Percentiles rank a stretch among this genome's conserved stretches.
Evolutionary conservation across 2,329 filamentous ascomycete genomes (phyloP).

Genomic region (Cercospora sesami): DNA sequence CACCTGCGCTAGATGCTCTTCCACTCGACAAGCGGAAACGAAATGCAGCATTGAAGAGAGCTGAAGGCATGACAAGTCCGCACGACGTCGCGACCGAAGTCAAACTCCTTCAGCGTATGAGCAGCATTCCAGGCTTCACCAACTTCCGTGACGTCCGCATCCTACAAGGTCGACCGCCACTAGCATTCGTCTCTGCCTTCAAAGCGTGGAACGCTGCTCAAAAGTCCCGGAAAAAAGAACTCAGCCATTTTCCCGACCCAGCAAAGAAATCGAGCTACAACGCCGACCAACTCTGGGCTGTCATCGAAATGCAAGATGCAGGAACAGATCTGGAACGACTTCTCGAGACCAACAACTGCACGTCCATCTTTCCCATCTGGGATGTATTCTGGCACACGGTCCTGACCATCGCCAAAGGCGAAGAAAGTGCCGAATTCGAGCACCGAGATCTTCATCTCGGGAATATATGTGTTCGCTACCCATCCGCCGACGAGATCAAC

Average conservation of each 20-base stretch:
- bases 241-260: conserved; percentile 58
- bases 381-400: conserved; percentile 69
- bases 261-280: conserved; percentile 55
- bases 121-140: conserved; percentile 62
- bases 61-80: conserved; percentile 48
- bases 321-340: conserved; percentile 56
- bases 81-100: conserved; percentile 51
- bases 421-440: conserved; percentile 62
- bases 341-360: conserved; percentile 38
- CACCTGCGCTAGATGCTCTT: conserved; percentile 43
- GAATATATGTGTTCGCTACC: conserved; percentile 59
- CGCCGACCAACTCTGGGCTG: conserved; percentile 61
- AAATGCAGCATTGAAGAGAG: conserved; percentile 46
- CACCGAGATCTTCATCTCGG: conserved; percentile 67
- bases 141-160: conserved; percentile 61
- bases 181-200: conserved; percentile 52
- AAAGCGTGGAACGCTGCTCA: conserved; percentile 47
- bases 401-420: conserved; percentile 61
- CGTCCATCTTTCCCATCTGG: conserved; percentile 52
- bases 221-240: conserved; percentile 42
- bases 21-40: conserved; percentile 52
- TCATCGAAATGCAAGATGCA: conserved; percentile 67
- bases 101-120: conserved; percentile 58
- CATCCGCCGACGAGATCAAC: not conserved
- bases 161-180: conserved; percentile 57